These are phyloP conservation scores for Triticum turgidum DNA, from an alignment of 176 grass and related monocot genomes.

Conservation along the genomic window DNA sequence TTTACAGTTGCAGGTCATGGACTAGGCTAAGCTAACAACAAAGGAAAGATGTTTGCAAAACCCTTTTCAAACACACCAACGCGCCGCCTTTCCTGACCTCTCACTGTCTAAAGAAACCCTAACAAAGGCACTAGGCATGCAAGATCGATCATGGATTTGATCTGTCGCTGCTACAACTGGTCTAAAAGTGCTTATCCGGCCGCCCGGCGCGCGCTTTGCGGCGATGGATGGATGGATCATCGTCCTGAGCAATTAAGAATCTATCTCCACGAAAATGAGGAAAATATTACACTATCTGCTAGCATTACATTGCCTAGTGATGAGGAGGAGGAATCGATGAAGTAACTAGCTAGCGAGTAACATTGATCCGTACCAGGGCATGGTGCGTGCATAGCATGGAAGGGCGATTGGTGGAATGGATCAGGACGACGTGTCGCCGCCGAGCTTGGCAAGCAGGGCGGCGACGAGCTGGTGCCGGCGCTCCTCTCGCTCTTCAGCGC, in stretches of 20 bases:
- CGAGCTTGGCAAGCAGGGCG: conserved; percentile 65
- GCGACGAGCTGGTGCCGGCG: conserved; percentile 63
- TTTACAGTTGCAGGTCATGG: conserved; percentile 15
- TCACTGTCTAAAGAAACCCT: conserved; percentile 38
- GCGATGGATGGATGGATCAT: not conserved
- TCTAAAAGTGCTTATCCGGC: not conserved
- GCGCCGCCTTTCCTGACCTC: conserved; percentile 10
- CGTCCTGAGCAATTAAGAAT: conserved; percentile 13
- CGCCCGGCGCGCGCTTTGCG: not conserved
- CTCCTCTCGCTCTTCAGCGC: conserved; percentile 79
- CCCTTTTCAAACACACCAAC: conserved; percentile 20
- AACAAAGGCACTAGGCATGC: conserved; percentile 13
- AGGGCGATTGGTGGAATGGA: not conserved
- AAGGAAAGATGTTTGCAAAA: conserved; percentile 37
- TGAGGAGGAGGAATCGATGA: not conserved
- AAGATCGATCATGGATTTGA: not conserved
- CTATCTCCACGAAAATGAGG: not conserved
- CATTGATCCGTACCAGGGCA: conserved; percentile 33
- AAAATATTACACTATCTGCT: not conserved
- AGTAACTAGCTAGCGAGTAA: not conserved
- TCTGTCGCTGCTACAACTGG: not conserved
- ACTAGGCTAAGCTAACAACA: not conserved
- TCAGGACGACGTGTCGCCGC: conserved; percentile 34
- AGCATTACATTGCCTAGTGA: not conserved
- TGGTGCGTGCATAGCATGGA: not conserved